Base-by-base conservation (phyloP, 495 filamentous ascomycete species). In the Aspergillus conjunctus region DNA sequence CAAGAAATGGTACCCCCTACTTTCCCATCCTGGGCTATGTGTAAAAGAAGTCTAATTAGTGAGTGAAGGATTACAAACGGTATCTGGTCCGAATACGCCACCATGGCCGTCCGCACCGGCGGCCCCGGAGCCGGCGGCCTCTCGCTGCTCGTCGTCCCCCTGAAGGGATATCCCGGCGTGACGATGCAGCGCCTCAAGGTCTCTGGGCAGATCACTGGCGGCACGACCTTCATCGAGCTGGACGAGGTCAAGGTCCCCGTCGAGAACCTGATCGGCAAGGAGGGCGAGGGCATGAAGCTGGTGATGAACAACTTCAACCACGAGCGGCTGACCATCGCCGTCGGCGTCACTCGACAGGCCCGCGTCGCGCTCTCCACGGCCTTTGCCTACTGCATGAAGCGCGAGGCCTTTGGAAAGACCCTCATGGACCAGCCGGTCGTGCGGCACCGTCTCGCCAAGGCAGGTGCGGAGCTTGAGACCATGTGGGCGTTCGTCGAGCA, bases 231-330 rank as follows among this genome's bases (percentile, higher is more conserved):
- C 68, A 91, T 92, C 64, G 85, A 88, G 63, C 81, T 92, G 7
- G 88, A 91, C 59, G 87, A 91, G 58, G 87, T 89, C 39, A 77
- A 80, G 56, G 88, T 92, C 4, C 88, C 88, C 4, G 80, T 84
- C 1, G 75, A 76, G 39, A 91, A 92, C 68, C 72, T 92, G 5
- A 81, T 92, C 56, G 88, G 88, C n/a, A 59, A 73, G 31, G 89
- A 92, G 66, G 87, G 87, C 46, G 75, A 79, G 57, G 89, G 89
- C 14, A 90, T 92, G 87, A 79, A 75, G 39, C 87, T 89, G 64
- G 84, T 91, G 62, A 91, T 92, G 88, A 88, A 85, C 44, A 91
- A 92, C 73, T 91, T 92, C 83, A 91, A 91, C 76, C 88, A 92
- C 65, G 89, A 92, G 74, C 83, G 89, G 0, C 73, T 92, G 1